Evolutionary conservation across 140 eudicot species (phyloP).

Genomic region (Bidens hawaiensis): DNA sequence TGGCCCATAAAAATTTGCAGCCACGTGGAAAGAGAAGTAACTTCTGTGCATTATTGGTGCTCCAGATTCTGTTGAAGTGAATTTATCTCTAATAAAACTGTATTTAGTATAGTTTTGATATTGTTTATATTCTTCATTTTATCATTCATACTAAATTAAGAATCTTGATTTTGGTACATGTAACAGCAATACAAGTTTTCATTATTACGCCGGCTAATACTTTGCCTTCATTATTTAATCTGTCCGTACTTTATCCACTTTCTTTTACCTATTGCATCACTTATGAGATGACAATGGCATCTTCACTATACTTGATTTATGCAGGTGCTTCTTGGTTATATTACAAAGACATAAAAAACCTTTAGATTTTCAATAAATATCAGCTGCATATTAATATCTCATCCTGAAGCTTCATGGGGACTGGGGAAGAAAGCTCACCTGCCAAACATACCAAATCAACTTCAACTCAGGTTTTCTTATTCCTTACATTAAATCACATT

Average conservation of each 20-base stretch:
- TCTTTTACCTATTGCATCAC: not conserved
- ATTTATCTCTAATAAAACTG: not conserved
- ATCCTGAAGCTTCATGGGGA: slow-evolving; percentile 44
- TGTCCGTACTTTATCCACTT: not conserved
- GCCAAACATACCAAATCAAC: slow-evolving; percentile 53
- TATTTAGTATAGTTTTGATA: not conserved
- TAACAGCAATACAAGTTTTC: not conserved
- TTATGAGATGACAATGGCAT: slow-evolving; percentile 5
- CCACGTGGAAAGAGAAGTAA: not conserved
- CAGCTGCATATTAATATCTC: slow-evolving; percentile 11
- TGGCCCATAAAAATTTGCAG: not conserved
- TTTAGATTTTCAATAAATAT: not conserved
- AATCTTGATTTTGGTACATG: not conserved
- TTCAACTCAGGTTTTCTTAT: slow-evolving; percentile 52
- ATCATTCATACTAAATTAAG: not conserved
- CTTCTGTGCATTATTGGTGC: not conserved
- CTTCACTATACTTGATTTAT: slow-evolving; percentile 12
- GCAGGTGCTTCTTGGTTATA: slow-evolving; percentile 21
- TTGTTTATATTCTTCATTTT: not conserved
- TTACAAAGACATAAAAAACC: not conserved
- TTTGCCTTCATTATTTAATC: not conserved
- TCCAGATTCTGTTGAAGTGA: not conserved
- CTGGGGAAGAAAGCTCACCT: slow-evolving; percentile 63
- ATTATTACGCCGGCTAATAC: not conserved
- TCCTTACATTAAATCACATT: not conserved